Evolutionary conservation across 768 basidiomycete species (phyloP), one percentile per base, ranked within the genome.

Genomic region (Mycena olivaceomarginata): DNA sequence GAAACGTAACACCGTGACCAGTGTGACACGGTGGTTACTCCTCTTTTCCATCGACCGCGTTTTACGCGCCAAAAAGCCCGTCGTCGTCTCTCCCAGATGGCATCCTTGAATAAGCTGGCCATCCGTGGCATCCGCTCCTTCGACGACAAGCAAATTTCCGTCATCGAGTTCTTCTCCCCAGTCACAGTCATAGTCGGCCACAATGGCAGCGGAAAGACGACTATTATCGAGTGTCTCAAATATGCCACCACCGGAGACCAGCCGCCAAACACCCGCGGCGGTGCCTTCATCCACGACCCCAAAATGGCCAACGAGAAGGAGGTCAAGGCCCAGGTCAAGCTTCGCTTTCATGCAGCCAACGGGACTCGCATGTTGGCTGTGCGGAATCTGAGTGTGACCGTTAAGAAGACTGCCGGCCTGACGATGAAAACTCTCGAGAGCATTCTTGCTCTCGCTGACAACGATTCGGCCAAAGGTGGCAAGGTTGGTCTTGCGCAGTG

Each of bases 281-380:
- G 98, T n/a, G 98, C 98, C 0, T 99, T 99, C 85, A 87, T 99
- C 5, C 98, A 99, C 85, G 98, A 99, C 86, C 98, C 98, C 2
- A 98, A 98, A 90, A 98, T 99, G 93, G 98, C 98, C 9, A 98
- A 98, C 82, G 97, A 99, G 89, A 98, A 98, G 83, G 98, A 99
- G 83, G 98, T 99, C 81, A 99, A 98, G 86, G 98, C 98, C 2
- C 98, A 99, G 86, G 98, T 99, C 80, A 97, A 97, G 84, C 88
- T 99, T 48, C 92, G 98, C 25, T 99, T 99, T 86, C 89, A 91
- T 82, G 96, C 98, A 70, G 95, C 96, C 16, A 97, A 97, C 81
- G 93, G 95, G n/a, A 91, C 91, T 37, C 90, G 94, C 20, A 99
- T 99, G 97, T 88, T 97, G 51, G 97, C 94, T 68, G 93, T 94